Base-by-base conservation (phyloP, 495 filamentous ascomycete species). In the Astrothelium subdiscretum region DNA sequence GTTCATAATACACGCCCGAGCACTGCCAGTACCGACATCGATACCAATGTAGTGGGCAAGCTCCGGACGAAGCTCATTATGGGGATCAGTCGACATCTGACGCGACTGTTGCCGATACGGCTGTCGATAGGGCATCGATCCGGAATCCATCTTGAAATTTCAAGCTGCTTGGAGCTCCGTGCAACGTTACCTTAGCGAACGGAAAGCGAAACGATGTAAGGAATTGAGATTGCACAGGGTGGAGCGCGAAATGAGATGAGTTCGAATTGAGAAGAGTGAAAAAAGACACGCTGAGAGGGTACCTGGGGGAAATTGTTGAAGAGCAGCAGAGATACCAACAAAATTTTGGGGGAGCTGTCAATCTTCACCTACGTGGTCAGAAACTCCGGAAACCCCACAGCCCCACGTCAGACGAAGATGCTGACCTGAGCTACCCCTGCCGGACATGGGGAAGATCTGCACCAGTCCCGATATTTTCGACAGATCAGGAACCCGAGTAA, bases 21-120 rank as follows among this genome's bases (percentile, higher is more conserved):
- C 91, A 70, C 91, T 96, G 54, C 94, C 92, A 6, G 94, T 98
- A 52, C 94, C 94, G 59, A 97, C 94, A 72, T 98, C 94, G 61
- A 97, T 89, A 48, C 92, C 92, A 68, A 97, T 91, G 73, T 88
- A 97, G 68, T 87, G 81, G 59, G 85, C 82, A 60, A 78, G 68
- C 31, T 82, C 77, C 18, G 80, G 75, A 48, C 78, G 74, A 29
- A 83, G 68, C 43, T 84, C 79, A 65, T 85, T 80, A 57, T 80
- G 79, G 22, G 77, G 76, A 67, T 85, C 82, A 31, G 67, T 76
- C 0, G 81, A 82, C 66, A 82, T 76, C 64, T 84, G 80, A 31
- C 79, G 78, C 32, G 80, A 82, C 32, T 68, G 70, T 59, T 75
- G 71, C 61, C 69, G 51, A 26, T 64, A 69, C 1, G 68, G 71